These are phyloP conservation scores for Hyphodiscus hymeniophilus DNA, from an alignment of 495 filamentous ascomycete genomes.

Conservation along the genomic window DNA sequence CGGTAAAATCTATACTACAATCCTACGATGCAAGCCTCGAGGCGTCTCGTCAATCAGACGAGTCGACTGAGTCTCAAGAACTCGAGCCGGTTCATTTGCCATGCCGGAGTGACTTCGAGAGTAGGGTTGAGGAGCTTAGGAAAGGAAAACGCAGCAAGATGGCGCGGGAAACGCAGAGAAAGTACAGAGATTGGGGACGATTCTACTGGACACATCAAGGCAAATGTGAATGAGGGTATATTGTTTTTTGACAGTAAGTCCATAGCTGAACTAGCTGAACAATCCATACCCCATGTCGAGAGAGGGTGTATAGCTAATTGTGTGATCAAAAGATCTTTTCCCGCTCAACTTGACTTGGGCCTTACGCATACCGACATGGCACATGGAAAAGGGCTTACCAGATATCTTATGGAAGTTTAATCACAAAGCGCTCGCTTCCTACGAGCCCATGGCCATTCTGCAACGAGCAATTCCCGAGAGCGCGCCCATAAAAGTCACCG, in stretches of 20 bases:
- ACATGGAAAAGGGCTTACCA: slow-evolving; percentile 44
- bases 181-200: slow-evolving; percentile 41
- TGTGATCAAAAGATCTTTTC: slow-evolving; percentile 89
- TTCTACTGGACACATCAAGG: slow-evolving; percentile 67
- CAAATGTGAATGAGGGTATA: slow-evolving; percentile 64
- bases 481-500: slow-evolving; percentile 59
- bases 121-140: not conserved
- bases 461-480: slow-evolving; percentile 49
- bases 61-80: slow-evolving; percentile 24
- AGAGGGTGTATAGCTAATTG: too few relatives aligned
- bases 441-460: slow-evolving; percentile 57
- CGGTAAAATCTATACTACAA: too few relatives aligned
- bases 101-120: slow-evolving; percentile 1
- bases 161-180: slow-evolving; percentile 23
- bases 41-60: slow-evolving; percentile 27
- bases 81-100: slow-evolving; percentile 7
- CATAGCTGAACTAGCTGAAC: slow-evolving; percentile 2
- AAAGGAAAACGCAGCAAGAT: not conserved
- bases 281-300: too few relatives aligned
- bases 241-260: slow-evolving; percentile 82
- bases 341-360: slow-evolving; percentile 68
- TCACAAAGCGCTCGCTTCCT: slow-evolving; percentile 43
- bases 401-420: slow-evolving; percentile 58
- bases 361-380: slow-evolving; percentile 46
- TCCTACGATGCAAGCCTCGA: slow-evolving; percentile 19